These are phyloP conservation scores for Fusarium sp. DNA, from an alignment of 2,329 filamentous ascomycete species.

Conservation along the genomic window DNA sequence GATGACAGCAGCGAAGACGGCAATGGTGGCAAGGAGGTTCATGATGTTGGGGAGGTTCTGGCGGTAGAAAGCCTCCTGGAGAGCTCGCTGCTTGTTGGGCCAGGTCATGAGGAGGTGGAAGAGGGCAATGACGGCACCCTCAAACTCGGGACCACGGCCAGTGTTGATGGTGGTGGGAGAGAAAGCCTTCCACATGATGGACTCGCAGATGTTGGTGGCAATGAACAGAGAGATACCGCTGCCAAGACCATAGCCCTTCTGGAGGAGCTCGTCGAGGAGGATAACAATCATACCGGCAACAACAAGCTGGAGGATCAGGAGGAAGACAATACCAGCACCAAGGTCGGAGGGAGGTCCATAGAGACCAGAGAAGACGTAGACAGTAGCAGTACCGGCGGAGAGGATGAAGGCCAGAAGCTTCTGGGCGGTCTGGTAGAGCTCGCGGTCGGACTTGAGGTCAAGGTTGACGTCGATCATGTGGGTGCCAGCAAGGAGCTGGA, in stretches of 20 bases:
- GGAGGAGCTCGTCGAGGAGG: conserved; percentile 96
- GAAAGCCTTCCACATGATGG: conserved; percentile 99
- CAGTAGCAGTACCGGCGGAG: conserved; percentile 95
- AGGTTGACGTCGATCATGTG: conserved; percentile 99
- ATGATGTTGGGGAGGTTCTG: conserved; percentile 99
- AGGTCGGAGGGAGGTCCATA: conserved; percentile 97
- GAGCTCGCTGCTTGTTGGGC: conserved; percentile 98
- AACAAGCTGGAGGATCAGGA: conserved; percentile 97
- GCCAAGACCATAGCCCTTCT: conserved; percentile 99
- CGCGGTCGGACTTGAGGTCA: conserved; percentile 99
- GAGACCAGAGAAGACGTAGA: conserved; percentile 97
- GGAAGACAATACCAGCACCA: conserved; percentile 96
- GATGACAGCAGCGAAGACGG: conserved; percentile 97
- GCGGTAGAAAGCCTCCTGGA: conserved; percentile 98
- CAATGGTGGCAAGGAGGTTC: conserved; percentile 93
- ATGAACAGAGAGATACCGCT: conserved; percentile 99
- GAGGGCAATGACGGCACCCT: conserved; percentile 96
- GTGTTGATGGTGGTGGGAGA: conserved; percentile 99
- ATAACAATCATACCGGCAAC: conserved; percentile 98
- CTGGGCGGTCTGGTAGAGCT: conserved; percentile 99
- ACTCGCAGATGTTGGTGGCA: conserved; percentile 99
- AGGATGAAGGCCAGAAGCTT: conserved; percentile 98
- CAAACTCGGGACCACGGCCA: conserved; percentile 97
- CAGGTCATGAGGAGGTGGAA: conserved; percentile 98
- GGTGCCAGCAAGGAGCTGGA: conserved; percentile 98